Evolutionary conservation across 2,329 filamentous ascomycete species (phyloP).

Genomic region (Septoria petroselini): DNA sequence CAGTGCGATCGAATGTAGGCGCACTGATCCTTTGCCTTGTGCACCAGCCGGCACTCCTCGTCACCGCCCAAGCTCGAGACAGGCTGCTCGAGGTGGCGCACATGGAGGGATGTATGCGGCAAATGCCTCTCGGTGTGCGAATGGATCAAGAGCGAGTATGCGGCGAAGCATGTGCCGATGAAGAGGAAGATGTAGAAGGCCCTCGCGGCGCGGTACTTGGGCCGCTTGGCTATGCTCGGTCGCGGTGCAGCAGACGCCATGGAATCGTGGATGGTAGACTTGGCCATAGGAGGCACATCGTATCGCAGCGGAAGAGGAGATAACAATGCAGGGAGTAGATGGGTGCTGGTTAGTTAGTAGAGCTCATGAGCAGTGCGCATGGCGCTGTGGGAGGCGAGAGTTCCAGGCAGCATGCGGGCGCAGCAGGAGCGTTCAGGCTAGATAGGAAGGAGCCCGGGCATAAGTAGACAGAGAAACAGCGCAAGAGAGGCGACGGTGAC

Average conservation of each 20-base stretch:
- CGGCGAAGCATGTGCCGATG: slow-evolving; percentile 31
- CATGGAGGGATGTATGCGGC: slow-evolving; percentile 7
- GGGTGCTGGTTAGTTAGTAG: neutral
- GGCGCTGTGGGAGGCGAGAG: slow-evolving; percentile 1
- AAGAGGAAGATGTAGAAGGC: slow-evolving; percentile 49
- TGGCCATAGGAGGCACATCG: slow-evolving; percentile 14
- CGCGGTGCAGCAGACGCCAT: slow-evolving; percentile 4
- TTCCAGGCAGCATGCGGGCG: slow-evolving; percentile 1
- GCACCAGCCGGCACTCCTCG: slow-evolving; percentile 73
- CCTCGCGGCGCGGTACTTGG: slow-evolving; percentile 42
- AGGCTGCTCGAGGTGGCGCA: slow-evolving; percentile 12
- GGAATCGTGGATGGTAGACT: slow-evolving; percentile 9
- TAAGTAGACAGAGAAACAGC: too few species aligned
- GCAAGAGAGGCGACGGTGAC: too few species aligned
- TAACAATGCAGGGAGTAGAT: neutral
- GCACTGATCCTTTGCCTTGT: slow-evolving; percentile 75
- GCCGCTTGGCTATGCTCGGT: slow-evolving; percentile 8
- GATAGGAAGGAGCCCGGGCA: too few species aligned
- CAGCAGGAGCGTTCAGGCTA: too few species aligned
- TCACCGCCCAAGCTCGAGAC: slow-evolving; percentile 25
- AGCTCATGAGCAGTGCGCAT: neutral
- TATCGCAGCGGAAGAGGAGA: neutral
- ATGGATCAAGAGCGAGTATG: slow-evolving; percentile 25
- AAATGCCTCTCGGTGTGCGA: slow-evolving; percentile 2
- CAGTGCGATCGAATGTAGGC: slow-evolving; percentile 81